Base-by-base conservation (phyloP, 495 filamentous ascomycete genomes). In the Penicillium atrosanguineum region DNA sequence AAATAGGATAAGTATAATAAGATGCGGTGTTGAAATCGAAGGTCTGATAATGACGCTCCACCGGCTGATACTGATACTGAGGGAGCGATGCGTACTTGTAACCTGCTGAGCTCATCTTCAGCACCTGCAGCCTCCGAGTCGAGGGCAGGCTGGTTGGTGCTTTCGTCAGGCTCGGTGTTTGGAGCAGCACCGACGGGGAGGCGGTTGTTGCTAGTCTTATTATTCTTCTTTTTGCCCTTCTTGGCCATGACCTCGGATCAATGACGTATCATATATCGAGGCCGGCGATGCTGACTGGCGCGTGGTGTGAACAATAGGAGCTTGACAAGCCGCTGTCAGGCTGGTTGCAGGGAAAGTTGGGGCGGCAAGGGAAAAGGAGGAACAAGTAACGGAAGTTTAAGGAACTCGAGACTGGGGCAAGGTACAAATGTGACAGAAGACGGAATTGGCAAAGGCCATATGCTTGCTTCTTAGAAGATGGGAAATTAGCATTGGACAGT, bases 21-120 rank as follows among this genome's bases (percentile, higher is more conserved):
- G 61, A 56, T 28, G 65, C 43, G 55, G 67, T 72, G 53, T 61
- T 56, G 57, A 46, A 65, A 54, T 79, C 68, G 56, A 66, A 74
- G 38, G 69, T 68, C 60, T 75, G 70, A 56, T 75, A 76, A 41
- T 63, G 63, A 70, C 61, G 48, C 31, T 68, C 60, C 58, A 72
- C 62, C 39, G 51, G 62, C 50, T 74, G 69, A 62, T 77, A 77
- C 41, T 68, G 28, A 63, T 63, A 77, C 41, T 52, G 50, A 54
- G 74, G 69, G 62, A 75, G 47, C 38, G 66, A 23, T 63, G 74
- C 75, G 70, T 79, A 79, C 72, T 73, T 59, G 64, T 60, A 64
- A 41, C 67, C 54, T n/a, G 20, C 21, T 31, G 41, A n/a, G 40
- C 42, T 59, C 71, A 76, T 75, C 63, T 64, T 72, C 63, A 46